Evolutionary conservation across 148 eudicot genomes (phyloP).

Genomic region (Rhododendron ferrugineum): DNA sequence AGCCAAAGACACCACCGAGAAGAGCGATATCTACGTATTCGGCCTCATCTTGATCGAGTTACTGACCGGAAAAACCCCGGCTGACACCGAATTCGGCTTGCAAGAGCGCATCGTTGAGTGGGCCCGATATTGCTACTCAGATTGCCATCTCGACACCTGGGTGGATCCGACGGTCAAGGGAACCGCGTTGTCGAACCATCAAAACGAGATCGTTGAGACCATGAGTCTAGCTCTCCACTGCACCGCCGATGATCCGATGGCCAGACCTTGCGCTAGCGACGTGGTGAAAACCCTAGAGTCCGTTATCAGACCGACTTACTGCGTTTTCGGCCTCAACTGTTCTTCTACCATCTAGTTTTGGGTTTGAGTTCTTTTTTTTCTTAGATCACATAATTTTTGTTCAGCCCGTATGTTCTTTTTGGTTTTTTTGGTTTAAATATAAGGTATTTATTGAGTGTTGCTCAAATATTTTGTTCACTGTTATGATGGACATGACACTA

Average conservation of each 20-base stretch:
- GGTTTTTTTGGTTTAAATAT: neutral
- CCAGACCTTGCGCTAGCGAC: conserved; percentile 54
- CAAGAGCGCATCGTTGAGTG: conserved; percentile 56
- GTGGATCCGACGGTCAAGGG: conserved; percentile 44
- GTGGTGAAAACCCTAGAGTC: conserved; percentile 48
- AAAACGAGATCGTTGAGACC: conserved; percentile 48
- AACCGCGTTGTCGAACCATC: conserved; percentile 17
- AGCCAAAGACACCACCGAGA: conserved; percentile 48
- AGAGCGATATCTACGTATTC: conserved; percentile 62
- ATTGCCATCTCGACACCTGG: conserved; percentile 79
- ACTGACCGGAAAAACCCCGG: conserved; percentile 58
- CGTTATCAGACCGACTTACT: conserved; percentile 29
- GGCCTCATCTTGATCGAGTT: conserved; percentile 70
- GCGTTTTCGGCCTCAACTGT: conserved; percentile 36
- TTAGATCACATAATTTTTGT: conserved; percentile 13
- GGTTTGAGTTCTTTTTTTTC: neutral
- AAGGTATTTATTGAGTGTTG: conserved; percentile 14
- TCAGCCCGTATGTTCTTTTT: conserved; percentile 6
- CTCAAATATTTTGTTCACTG: conserved; percentile 21
- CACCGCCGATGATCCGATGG: conserved; percentile 54
- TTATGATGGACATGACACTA: conserved; percentile 13
- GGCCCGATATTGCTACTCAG: conserved; percentile 80
- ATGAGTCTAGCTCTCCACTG: conserved; percentile 78
- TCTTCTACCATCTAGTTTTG: conserved; percentile 21
- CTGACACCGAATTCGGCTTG: conserved; percentile 41